Percentiles rank a stretch among this genome's conserved stretches.
Conservation (phyloP, 441 rosid species). For the Gossypium trilobum region DNA sequence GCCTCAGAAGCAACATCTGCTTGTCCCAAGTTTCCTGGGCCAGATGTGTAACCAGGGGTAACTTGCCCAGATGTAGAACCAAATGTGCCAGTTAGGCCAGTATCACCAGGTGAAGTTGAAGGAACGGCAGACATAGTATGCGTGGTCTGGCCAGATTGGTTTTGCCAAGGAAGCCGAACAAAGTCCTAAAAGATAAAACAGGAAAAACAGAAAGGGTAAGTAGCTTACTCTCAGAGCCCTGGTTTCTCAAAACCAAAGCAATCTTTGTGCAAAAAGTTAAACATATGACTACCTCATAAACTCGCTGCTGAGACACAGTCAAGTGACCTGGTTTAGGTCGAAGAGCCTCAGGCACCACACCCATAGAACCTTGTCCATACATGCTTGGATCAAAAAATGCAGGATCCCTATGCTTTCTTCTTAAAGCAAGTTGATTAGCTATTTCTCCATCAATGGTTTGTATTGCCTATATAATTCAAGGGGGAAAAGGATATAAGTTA, state of each 20-base stretch:
- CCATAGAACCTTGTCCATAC: conserved; percentile 64
- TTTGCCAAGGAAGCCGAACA: conserved; percentile 95
- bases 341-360: conserved; percentile 78
- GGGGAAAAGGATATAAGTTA: not conserved
- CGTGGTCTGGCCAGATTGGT: conserved; percentile 64
- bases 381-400: conserved; percentile 68
- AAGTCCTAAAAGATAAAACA: not conserved
- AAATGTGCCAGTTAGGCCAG: conserved; percentile 39
- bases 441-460: conserved; percentile 91
- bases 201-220: not conserved
- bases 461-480: conserved; percentile 46
- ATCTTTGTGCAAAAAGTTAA: conserved; percentile 8
- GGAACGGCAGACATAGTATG: conserved; percentile 45
- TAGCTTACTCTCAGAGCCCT: not conserved
- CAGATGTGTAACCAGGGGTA: conserved; percentile 38
- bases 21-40: conserved; percentile 43
- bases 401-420: conserved; percentile 90
- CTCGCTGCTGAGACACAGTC: conserved; percentile 85
- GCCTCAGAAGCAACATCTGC: conserved; percentile 58
- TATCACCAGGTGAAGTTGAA: conserved; percentile 44
- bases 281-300: conserved; percentile 64
- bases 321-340: conserved; percentile 92
- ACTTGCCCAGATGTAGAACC: conserved; percentile 54
- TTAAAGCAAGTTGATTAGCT: conserved; percentile 58
- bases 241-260: conserved; percentile 15